A percentile compares a stretch with the other conserved stretches of the same genome.
Evolutionary conservation across 2,329 filamentous ascomycete genomes (phyloP).

Genomic region (Septoria linicola): DNA sequence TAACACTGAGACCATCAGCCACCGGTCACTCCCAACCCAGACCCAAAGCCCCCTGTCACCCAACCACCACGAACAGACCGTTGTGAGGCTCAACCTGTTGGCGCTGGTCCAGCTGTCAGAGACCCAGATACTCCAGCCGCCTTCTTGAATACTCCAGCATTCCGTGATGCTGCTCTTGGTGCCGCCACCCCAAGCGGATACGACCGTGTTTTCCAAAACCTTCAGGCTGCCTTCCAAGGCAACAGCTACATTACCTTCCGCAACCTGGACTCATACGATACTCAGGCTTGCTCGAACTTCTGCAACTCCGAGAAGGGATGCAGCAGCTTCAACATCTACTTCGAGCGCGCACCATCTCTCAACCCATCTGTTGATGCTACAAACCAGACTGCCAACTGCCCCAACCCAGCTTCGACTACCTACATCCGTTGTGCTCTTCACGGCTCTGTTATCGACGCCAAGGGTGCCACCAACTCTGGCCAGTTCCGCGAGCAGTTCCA

Average conservation of each 20-base stretch:
- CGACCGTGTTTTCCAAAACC: constrained; percentile 35
- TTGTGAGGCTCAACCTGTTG: not conserved
- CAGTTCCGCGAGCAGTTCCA: constrained; percentile 33
- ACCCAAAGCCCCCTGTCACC: not conserved
- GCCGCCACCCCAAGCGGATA: constrained; percentile 23
- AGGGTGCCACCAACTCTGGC: constrained; percentile 33
- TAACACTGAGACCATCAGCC: not conserved
- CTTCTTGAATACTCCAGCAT: not conserved
- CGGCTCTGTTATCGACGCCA: constrained; percentile 37
- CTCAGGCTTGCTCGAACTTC: constrained; percentile 32
- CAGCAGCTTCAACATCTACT: constrained; percentile 40
- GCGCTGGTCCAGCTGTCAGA: constrained; percentile 1
- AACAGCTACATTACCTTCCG: constrained; percentile 38
- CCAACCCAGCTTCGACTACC: constrained; percentile 40
- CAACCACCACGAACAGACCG: not conserved
- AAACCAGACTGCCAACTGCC: constrained; percentile 36
- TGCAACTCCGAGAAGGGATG: constrained; percentile 38
- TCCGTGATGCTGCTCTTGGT: not conserved
- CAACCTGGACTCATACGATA: constrained; percentile 36
- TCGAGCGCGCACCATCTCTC: constrained; percentile 38
- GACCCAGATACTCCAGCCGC: constrained; percentile 5
- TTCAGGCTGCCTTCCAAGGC: constrained; percentile 33
- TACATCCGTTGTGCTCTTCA: constrained; percentile 44
- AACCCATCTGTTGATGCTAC: constrained; percentile 31
- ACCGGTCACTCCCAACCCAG: not conserved